Percentiles rank a stretch among this genome's conserved stretches.
phyloP scores from a whole-genome alignment of 2,329 filamentous ascomycete species.

The Byssochlamys sp. region DNA sequence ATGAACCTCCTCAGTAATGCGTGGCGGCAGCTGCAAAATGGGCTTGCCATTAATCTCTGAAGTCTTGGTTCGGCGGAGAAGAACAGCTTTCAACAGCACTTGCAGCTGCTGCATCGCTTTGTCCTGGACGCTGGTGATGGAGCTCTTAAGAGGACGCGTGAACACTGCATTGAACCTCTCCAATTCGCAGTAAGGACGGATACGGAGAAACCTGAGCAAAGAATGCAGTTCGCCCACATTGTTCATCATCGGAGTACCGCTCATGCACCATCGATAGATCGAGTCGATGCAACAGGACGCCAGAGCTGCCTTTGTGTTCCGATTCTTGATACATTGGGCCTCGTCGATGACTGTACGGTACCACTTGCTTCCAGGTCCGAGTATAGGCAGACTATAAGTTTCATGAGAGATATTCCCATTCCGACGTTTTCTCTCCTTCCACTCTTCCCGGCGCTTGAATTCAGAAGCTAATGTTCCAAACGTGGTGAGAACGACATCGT shows the following conservation, averaged over 20 bases:
- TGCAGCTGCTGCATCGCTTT: slow-evolving; percentile 62
- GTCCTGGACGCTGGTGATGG: slow-evolving; percentile 21
- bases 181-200: slow-evolving; percentile 62
- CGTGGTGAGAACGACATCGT: slow-evolving; percentile 70
- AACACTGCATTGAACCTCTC: slow-evolving; percentile 53
- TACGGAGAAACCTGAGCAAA: slow-evolving; percentile 65
- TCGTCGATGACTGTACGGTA: slow-evolving; percentile 68
- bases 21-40: slow-evolving; percentile 59
- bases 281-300: slow-evolving; percentile 52
- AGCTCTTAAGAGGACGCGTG: slow-evolving; percentile 42
- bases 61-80: slow-evolving; percentile 72
- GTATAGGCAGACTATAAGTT: slow-evolving; percentile 43
- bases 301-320: slow-evolving; percentile 50
- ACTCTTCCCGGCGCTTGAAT: slow-evolving; percentile 50
- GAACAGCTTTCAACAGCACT: slow-evolving; percentile 65
- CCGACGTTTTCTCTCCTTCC: slow-evolving; percentile 41
- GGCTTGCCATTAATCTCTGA: slow-evolving; percentile 71
- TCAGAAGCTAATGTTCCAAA: slow-evolving; percentile 64
- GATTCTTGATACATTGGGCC: slow-evolving; percentile 73
- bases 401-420: slow-evolving; percentile 24
- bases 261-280: slow-evolving; percentile 62
- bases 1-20: slow-evolving; percentile 52
- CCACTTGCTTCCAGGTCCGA: slow-evolving; percentile 54
- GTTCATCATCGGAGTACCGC: slow-evolving; percentile 85
- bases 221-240: slow-evolving; percentile 67